Evolutionary conservation across 768 basidiomycete genomes (phyloP).

Genomic region (Filobasidium floriforme): DNA sequence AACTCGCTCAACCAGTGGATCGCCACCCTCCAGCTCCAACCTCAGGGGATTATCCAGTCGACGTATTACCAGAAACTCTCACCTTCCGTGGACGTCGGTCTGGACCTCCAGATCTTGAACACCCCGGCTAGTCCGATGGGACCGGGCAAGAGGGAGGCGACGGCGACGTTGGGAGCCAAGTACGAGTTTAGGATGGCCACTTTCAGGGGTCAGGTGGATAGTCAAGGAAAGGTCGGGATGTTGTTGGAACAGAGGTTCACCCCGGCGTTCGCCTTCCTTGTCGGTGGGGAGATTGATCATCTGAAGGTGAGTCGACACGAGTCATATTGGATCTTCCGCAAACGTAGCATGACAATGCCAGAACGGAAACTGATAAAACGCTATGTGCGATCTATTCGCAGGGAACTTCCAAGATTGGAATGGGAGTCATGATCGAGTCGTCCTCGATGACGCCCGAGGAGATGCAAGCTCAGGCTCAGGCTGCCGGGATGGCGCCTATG

Average conservation of each 20-base stretch:
- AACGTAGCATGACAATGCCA: not conserved
- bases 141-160: constrained; percentile 74
- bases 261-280: constrained; percentile 86
- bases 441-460: constrained; percentile 36
- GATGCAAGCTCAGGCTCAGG: constrained; percentile 18
- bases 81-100: constrained; percentile 95
- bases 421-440: constrained; percentile 92
- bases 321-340: not conserved
- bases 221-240: constrained; percentile 88
- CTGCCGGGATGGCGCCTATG: constrained; percentile 6
- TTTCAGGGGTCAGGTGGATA: constrained; percentile 90
- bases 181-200: constrained; percentile 90
- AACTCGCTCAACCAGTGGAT: constrained; percentile 57
- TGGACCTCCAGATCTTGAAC: constrained; percentile 71
- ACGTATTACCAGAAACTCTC: constrained; percentile 95
- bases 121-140: constrained; percentile 50
- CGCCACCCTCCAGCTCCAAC: constrained; percentile 82
- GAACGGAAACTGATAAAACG: not conserved
- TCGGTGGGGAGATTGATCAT: constrained; percentile 97
- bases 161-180: constrained; percentile 90
- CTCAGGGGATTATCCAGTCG: constrained; percentile 72
- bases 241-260: constrained; percentile 92
- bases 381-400: constrained; percentile 39
- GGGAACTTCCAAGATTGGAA: constrained; percentile 89
- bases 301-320: constrained; percentile 62